Evolutionary conservation across 1,139 yeast species (phyloP), one percentile per base, ranked within the genome.

Genomic region (Nakaseomyces nivariensis): DNA sequence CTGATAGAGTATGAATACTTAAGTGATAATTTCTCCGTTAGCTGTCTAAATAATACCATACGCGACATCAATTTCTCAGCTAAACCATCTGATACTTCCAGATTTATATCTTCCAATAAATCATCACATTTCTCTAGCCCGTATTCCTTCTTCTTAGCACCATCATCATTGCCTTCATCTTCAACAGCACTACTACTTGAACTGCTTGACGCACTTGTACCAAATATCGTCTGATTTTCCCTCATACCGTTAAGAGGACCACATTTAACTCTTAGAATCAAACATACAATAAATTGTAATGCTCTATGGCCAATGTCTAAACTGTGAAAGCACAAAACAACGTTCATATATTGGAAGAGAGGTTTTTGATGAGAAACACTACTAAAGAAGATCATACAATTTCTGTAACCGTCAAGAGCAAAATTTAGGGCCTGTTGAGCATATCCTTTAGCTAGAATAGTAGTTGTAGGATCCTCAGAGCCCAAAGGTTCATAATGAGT

Each of bases 1-100:
- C 78, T 72, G 73, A 79, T 77, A 4, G 85, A 79, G 57, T 77
- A 78, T 48, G 75, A 76, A 57, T 78, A 79, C 49, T 75, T 69
- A 2, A 63, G 63, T 4, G 77, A 67, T 10, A 70, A 49, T 17
- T 61, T 64, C 42, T 61, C 63, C 1, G 73, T 63, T 47, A 70
- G 51, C 27, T 58, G 59, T 43, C 67, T 67, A 52, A 71, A 71
- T 33, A 65, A 54, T 7, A 63, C 64, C 73, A 71, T 70, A 51
- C 72, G 69, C 2, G 61, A 59, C 44, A 69, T 54, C 22, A 71
- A 52, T 17, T 67, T 61, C 5, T 68, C 69, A 4, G 72, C 68
- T 37, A 71, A 55, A 5, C 61, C 59, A 43, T 67, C 70, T 40
- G 70, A 71, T 7, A 66, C 59, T 38, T 68, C 66, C 13, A 66